Conservation (phyloP, 768 basidiomycete genomes). For the Butyriboletus loyo region DNA sequence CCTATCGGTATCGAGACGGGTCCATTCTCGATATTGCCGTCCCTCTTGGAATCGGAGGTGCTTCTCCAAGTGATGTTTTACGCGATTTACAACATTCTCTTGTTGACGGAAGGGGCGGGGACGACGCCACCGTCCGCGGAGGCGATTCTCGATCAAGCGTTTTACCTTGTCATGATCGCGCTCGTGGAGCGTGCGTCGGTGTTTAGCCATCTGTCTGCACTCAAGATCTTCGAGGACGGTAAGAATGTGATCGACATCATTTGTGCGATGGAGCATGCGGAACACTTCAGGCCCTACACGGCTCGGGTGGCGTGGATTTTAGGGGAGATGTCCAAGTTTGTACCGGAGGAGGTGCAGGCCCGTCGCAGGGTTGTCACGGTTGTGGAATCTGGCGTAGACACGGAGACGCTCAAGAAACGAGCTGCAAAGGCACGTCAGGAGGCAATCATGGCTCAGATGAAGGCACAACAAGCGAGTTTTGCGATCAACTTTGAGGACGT, state of each 20-base stretch:
- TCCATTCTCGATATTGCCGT: slow-evolving; percentile 65
- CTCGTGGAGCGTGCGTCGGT: slow-evolving; percentile 63
- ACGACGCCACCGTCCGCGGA: slow-evolving; percentile 75
- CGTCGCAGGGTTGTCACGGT: slow-evolving; percentile 45
- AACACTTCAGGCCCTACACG: slow-evolving; percentile 69
- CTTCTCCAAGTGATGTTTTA: slow-evolving; percentile 84
- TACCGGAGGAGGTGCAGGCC: slow-evolving; percentile 53
- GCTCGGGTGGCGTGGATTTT: slow-evolving; percentile 77
- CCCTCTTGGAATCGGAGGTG: slow-evolving; percentile 64
- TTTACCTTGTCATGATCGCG: slow-evolving; percentile 85
- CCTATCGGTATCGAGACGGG: slow-evolving; percentile 60
- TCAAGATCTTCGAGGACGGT: slow-evolving; percentile 53
- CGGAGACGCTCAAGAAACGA: slow-evolving; percentile 71
- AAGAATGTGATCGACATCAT: slow-evolving; percentile 69
- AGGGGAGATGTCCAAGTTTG: slow-evolving; percentile 50
- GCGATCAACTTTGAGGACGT: slow-evolving; percentile 76
- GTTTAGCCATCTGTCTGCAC: slow-evolving; percentile 59
- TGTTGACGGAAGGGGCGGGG: slow-evolving; percentile 56
- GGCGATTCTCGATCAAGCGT: slow-evolving; percentile 82
- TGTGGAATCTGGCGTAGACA: slow-evolving; percentile 38
- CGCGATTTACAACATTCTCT: slow-evolving; percentile 70
- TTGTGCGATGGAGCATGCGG: slow-evolving; percentile 74
- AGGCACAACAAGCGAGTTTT: slow-evolving; percentile 85
- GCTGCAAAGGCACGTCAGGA: slow-evolving; percentile 91
- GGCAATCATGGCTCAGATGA: slow-evolving; percentile 95